Evolutionary conservation across 2,329 filamentous ascomycete species (phyloP), one percentile per base, ranked within the genome.

Genomic region (Colletotrichum sojae): DNA sequence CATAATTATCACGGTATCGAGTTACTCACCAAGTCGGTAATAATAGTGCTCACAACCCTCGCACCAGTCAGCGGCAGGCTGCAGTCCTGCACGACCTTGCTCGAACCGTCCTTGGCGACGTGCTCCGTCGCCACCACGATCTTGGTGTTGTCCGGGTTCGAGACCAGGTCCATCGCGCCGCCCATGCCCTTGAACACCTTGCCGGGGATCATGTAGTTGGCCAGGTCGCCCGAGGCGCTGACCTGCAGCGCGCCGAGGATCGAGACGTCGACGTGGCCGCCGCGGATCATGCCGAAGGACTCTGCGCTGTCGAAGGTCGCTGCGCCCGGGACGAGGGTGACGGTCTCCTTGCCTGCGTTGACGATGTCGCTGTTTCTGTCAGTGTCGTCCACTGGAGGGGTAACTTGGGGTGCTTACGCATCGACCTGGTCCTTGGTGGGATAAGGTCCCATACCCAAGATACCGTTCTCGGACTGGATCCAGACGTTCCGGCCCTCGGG

Each of bases 111-210:
- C 81, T 91, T 92, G 72, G 90, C 90, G 0, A 90, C 86, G 75
- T 93, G 91, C 75, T 91, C 90, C 3, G 90, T 92, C 0, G 90
- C 88, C 3, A 92, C 90, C 5, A 93, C 89, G 73, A 93, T 91
- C 84, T 92, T 92, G 72, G 91, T 93, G 74, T 86, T 84, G 73
- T 91, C 89, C 0, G 91, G 91, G 79, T 92, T 92, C 45, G 89
- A 90, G 12, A 93, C 90, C 8, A 93, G 81, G 76, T 93, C 91
- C 91, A 93, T 93, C 18, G 91, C 91, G 31, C 91, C 91, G 70
- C 94, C 94, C 90, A 97, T 96, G 18, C 94, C 94, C 85, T 96
- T 96, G 81, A 94, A 90, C 12, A 94, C 89, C 80, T 95, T 96
- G 25, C 94, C 94, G 0, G 94, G 94, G 71, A 97, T 92, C 91